phyloP scores from a whole-genome alignment of 805 yeast genomes.

The Nakazawaea populi region DNA sequence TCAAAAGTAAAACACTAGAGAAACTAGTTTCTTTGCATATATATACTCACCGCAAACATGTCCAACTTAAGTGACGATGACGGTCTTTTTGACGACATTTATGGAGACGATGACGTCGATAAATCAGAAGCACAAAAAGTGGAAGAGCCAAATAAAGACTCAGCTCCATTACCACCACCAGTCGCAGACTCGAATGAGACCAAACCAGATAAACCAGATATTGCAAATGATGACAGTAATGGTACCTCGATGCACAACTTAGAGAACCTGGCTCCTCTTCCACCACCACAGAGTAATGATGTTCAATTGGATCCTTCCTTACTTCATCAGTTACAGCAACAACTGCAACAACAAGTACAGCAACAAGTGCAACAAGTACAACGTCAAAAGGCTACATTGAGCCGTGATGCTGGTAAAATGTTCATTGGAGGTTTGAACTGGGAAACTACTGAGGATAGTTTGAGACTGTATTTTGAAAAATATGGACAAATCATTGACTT shows the following conservation, averaged over 20 bases:
- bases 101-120: conserved; percentile 25
- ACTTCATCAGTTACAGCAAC: conserved; percentile 16
- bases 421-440: conserved; percentile 95
- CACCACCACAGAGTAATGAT: conserved; percentile 8
- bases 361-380: conserved; percentile 16
- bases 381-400: conserved; percentile 6
- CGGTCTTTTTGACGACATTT: conserved; percentile 89
- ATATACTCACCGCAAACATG: conserved; percentile 28
- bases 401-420: conserved; percentile 63
- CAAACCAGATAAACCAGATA: too few relatives aligned
- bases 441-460: conserved; percentile 91
- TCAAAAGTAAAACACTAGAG: background rate
- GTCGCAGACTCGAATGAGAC: too few relatives aligned
- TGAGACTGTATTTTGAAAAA: conserved; percentile 76
- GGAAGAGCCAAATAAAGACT: conserved; percentile 2
- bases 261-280: background rate
- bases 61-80: conserved; percentile 84
- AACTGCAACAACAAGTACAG: conserved; percentile 16
- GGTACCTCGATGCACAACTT: background rate
- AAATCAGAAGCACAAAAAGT: conserved; percentile 10
- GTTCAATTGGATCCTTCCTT: conserved; percentile 11
- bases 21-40: background rate
- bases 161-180: conserved; percentile 3
- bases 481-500: conserved; percentile 86
- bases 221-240: background rate